These are phyloP conservation scores for Dentipellis sp. DNA, from an alignment of 768 basidiomycete species.

Conservation along the genomic window DNA sequence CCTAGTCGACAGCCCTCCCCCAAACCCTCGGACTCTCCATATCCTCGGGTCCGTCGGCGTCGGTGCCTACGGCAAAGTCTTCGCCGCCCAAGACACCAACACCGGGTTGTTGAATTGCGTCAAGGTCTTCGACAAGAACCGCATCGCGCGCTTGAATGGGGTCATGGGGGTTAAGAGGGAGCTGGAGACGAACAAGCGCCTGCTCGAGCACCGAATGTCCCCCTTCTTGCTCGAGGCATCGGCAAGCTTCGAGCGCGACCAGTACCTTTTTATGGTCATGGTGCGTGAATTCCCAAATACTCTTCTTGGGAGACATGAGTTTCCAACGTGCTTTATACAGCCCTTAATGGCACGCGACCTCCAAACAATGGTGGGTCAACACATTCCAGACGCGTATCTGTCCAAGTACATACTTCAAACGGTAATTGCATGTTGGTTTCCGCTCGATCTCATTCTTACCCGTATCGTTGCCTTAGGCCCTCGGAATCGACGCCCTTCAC, in stretches of 20 bases:
- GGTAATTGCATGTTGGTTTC: neutral
- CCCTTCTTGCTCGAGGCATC: constrained; percentile 2
- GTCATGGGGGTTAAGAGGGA: neutral
- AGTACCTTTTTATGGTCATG: neutral
- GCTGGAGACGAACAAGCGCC: constrained; percentile 1
- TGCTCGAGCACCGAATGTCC: neutral
- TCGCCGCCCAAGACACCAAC: neutral
- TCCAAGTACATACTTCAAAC: too few relatives aligned
- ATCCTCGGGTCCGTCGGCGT: neutral
- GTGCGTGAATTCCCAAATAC: neutral
- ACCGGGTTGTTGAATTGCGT: constrained; percentile 1
- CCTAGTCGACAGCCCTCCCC: neutral
- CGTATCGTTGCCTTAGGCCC: neutral
- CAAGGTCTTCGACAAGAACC: neutral
- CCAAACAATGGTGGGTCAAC: neutral
- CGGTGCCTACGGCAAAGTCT: neutral
- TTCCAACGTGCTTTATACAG: neutral
- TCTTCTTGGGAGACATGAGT: neutral
- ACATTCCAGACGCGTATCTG: too few relatives aligned
- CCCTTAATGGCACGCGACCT: neutral
- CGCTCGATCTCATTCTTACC: neutral
- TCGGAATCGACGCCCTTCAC: neutral
- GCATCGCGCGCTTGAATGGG: neutral
- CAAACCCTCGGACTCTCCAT: neutral
- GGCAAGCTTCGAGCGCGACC: neutral